These are phyloP conservation scores for Immersiella caudata DNA, from an alignment of 495 filamentous ascomycete species.

Conservation along the genomic window DNA sequence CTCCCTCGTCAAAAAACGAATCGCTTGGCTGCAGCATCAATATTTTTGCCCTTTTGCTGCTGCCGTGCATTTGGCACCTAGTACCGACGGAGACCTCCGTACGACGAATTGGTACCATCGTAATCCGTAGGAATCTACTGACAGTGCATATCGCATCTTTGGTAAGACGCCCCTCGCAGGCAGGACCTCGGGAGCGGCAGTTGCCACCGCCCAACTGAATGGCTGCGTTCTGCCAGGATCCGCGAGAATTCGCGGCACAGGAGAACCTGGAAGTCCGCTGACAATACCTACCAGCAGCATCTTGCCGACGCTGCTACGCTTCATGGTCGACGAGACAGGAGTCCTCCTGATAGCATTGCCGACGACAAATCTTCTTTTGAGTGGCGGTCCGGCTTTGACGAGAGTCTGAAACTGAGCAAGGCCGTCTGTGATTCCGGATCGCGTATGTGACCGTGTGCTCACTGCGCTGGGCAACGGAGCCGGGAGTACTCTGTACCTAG, in stretches of 20 bases:
- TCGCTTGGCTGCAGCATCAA: conserved; percentile 20
- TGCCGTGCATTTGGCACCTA: background rate
- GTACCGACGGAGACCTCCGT: background rate
- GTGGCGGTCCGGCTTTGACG: too few relatives aligned
- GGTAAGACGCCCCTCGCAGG: background rate
- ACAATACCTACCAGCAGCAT: background rate
- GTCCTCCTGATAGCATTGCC: too few relatives aligned
- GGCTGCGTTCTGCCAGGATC: background rate
- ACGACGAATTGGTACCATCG: background rate
- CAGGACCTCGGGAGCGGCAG: background rate
- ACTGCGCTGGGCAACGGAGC: too few relatives aligned
- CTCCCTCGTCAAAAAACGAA: conserved; percentile 16
- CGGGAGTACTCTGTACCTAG: too few relatives aligned
- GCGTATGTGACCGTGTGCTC: too few relatives aligned
- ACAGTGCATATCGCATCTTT: background rate
- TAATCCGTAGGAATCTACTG: background rate
- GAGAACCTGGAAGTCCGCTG: too few relatives aligned
- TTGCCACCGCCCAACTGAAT: conserved; percentile 1
- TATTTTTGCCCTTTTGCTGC: conserved; percentile 4
- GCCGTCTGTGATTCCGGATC: too few relatives aligned
- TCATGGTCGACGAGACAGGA: too few relatives aligned
- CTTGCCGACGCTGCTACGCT: too few relatives aligned
- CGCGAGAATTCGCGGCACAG: background rate
- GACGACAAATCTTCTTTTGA: too few relatives aligned
- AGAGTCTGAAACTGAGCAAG: too few relatives aligned